Evolutionary conservation across 441 rosid genomes (phyloP), one percentile per base, ranked within the genome.

Genomic region (Populus hybrid): DNA sequence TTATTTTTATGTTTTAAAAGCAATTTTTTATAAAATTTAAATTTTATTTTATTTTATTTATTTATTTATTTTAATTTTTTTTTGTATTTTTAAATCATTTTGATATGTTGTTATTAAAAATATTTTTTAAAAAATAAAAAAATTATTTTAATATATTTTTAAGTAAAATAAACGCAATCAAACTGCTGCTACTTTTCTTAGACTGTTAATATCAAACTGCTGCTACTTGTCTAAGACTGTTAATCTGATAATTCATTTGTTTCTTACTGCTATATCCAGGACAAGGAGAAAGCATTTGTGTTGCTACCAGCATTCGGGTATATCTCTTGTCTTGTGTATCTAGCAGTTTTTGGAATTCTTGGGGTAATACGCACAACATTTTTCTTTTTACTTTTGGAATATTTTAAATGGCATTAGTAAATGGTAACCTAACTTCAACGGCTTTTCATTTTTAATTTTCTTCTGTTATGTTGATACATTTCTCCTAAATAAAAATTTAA

Each of bases 291-390:
- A 36, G 76, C 32, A 4, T 71, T 38, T 11, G 24, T 75, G 59
- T 80, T 92, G 80, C 87, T 92, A 35, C 83, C 79, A 50, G 81
- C 83, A 38, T 76, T 87, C 85, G 97, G 91, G 70, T 92, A 91
- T 74, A 67, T 82, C 30, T 87, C 91, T 0, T 92, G 86, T 67
- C 90, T 93, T 23, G 32, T 87, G 73, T 88, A 93, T 88, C 85
- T 95, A 76, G 91, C 99, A 65, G 86, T 88, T 82, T 93, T 93
- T 76, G 98, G 96, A 70, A 92, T 95, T 87, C 90, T 93, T 36
- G 97, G 99, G 93, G 96, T 95, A 89, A 82, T 57, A 38, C 67
- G 23, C 50, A 24, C 12, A 23, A 71, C 71, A 28, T 68, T 69
- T 66, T 50, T 28, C 61, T 11, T n/a, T 24, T 18, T 35, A 19